Evolutionary conservation across 257 asterid genomes (phyloP).

Genomic region (Eucommia ulmoides): DNA sequence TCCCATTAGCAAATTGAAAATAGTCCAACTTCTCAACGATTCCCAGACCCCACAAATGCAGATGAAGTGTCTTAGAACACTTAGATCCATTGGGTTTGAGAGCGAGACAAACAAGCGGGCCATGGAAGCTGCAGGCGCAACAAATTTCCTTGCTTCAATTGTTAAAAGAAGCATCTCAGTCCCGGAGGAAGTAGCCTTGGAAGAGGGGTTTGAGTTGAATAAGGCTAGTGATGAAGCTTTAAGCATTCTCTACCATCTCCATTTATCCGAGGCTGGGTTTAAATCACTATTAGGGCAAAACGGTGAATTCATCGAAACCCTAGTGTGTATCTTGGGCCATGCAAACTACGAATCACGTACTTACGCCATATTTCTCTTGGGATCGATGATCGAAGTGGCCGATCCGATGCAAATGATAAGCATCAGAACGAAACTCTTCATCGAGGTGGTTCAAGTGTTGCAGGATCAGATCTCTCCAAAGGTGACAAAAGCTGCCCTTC

Average conservation of each 20-base stretch:
- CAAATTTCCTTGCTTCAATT: slow-evolving; percentile 23
- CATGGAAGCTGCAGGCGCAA: slow-evolving; percentile 34
- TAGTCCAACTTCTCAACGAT: too few species aligned
- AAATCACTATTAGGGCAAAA: too few species aligned
- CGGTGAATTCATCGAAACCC: too few species aligned
- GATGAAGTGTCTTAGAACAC: too few species aligned
- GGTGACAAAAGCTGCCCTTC: slow-evolving; percentile 38
- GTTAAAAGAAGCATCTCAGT: slow-evolving; percentile 11
- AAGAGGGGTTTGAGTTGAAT: slow-evolving; percentile 1
- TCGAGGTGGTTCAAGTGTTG: slow-evolving; percentile 16
- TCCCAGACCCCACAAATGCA: too few species aligned
- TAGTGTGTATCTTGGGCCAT: too few species aligned
- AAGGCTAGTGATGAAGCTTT: slow-evolving; percentile 28
- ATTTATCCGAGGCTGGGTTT: slow-evolving; percentile 26
- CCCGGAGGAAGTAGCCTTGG: not conserved
- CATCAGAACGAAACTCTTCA: slow-evolving; percentile 16
- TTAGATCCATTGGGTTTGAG: too few species aligned
- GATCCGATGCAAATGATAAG: slow-evolving; percentile 33
- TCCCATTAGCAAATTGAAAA: too few species aligned
- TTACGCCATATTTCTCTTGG: slow-evolving; percentile 18
- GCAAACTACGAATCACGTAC: slow-evolving; percentile 23
- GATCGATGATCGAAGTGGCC: slow-evolving; percentile 24
- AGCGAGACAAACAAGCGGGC: too few species aligned
- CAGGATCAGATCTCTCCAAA: slow-evolving; percentile 23
- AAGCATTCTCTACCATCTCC: slow-evolving; percentile 28